Evolutionary conservation across 169 alveolate genomes (phyloP), one percentile per base, ranked within the genome.

Genomic region (Eimeria praecox): DNA sequence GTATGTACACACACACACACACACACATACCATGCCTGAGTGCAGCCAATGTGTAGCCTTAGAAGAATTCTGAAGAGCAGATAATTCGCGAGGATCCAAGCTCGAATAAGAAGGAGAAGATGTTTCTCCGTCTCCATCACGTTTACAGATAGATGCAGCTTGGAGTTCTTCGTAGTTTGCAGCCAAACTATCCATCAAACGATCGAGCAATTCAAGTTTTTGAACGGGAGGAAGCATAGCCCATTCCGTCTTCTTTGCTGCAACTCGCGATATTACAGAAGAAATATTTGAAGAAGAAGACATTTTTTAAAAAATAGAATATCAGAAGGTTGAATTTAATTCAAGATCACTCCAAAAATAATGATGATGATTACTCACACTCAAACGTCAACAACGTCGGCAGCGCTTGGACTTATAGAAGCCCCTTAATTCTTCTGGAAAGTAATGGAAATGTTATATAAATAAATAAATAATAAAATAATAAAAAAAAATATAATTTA

Each of bases 201-300:
- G 1, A 52, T 92, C 95, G 16, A 92, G 71, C 9, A 92, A 20
- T 4, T 85, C 83, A 20, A 92, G 91, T 30, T 92, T 92, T 71
- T 35, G 24, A 22, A 24, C 10, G 30, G 95, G 73, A 8, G 91
- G 30, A 22, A 92, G 83, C 38, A 69, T 12, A 0, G 90, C 95
- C 95, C 95, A 92, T n/a, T 40, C 91, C 40, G 27, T 85, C 85
- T 92, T 92, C 56, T 77, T 62, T 33, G 90, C 95, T 20, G 95
- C 95, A 24, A 92, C 95, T 33, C 75, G 95, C 38, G 66, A 44
- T 5, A 82, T 49, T n/a, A 46, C 90, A 12, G 46, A 59, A 3
- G 27, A 9, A 5, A 82, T 82, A 49, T 49, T 46, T 27, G 40
- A 2, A 27, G 12, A 2, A 2, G 66, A 56, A 56, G 66, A 12